Percentiles rank a stretch among this genome's conserved stretches.
Conservation (phyloP, 2,329 filamentous ascomycete genomes). For the Aspergillus vadensis region DNA sequence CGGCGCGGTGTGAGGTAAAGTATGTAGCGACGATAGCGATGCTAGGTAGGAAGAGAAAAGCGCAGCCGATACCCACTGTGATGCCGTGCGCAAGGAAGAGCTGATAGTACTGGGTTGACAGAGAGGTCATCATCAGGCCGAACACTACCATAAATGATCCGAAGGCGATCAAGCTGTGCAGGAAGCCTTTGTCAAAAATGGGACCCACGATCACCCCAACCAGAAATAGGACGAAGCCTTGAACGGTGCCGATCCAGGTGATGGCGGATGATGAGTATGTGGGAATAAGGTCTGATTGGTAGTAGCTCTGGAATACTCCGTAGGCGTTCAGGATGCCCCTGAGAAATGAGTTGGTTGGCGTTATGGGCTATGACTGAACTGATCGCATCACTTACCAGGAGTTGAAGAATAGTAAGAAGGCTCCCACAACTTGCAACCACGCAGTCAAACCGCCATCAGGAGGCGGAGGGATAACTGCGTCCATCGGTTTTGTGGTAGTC, state of each 20-base stretch:
- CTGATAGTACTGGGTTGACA: conserved; percentile 53
- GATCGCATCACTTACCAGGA: conserved; percentile 17
- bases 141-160: conserved; percentile 45
- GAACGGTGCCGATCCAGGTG: conserved; percentile 53
- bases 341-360: not conserved
- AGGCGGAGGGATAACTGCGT: not conserved
- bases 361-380: not conserved
- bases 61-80: conserved; percentile 55
- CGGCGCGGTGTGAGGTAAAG: conserved; percentile 56
- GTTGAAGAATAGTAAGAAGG: conserved; percentile 28
- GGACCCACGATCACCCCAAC: conserved; percentile 53
- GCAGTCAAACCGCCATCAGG: conserved; percentile 24
- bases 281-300: conserved; percentile 42
- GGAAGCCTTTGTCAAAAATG: conserved; percentile 51
- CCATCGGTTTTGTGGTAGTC: not conserved
- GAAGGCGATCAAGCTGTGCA: conserved; percentile 41
- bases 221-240: conserved; percentile 51
- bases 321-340: conserved; percentile 50
- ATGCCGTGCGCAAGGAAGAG: conserved; percentile 59
- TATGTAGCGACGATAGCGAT: conserved; percentile 44
- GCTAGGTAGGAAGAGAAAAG: conserved; percentile 52
- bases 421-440: conserved; percentile 26
- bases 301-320: conserved; percentile 54
- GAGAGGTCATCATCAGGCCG: conserved; percentile 35
- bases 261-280: conserved; percentile 44